phyloP scores from a whole-genome alignment of 768 basidiomycete species.

The Trametes punicea region DNA sequence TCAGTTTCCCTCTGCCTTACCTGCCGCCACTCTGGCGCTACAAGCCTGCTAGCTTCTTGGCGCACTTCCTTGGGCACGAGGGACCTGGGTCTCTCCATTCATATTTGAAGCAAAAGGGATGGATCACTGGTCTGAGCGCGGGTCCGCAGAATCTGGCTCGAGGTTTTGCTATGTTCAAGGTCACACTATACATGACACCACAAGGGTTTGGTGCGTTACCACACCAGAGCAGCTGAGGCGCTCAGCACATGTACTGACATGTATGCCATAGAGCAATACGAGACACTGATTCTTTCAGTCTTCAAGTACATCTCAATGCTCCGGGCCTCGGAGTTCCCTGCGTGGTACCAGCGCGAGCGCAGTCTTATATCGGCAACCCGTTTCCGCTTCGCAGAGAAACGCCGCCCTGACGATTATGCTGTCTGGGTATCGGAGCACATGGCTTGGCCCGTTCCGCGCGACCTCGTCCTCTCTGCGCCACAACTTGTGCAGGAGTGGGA shows the following conservation, averaged over 20 bases:
- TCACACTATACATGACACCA: slow-evolving; percentile 75
- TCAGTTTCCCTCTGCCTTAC: slow-evolving; percentile 75
- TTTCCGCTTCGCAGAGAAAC: slow-evolving; percentile 88
- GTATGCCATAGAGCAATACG: slow-evolving; percentile 60
- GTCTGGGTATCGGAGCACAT: slow-evolving; percentile 71
- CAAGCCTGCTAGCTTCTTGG: slow-evolving; percentile 74
- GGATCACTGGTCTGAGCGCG: slow-evolving; percentile 72
- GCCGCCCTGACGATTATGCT: slow-evolving; percentile 75
- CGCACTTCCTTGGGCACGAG: slow-evolving; percentile 88
- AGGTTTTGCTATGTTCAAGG: slow-evolving; percentile 87
- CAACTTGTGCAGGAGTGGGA: slow-evolving; percentile 76
- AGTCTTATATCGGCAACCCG: slow-evolving; percentile 65
- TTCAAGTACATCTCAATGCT: slow-evolving; percentile 81
- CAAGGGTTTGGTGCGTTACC: slow-evolving; percentile 75
- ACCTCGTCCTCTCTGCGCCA: slow-evolving; percentile 69
- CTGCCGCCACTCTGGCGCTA: slow-evolving; percentile 71
- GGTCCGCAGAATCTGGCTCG: slow-evolving; percentile 70
- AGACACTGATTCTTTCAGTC: slow-evolving; percentile 59
- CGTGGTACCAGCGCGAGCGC: slow-evolving; percentile 76
- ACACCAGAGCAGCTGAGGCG: too few species aligned
- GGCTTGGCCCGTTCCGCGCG: slow-evolving; percentile 77
- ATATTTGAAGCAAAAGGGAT: slow-evolving; percentile 85
- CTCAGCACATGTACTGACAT: background rate
- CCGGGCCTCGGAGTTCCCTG: slow-evolving; percentile 54
- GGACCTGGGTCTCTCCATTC: slow-evolving; percentile 89